These are phyloP conservation scores for Ustilago trichophora DNA, from an alignment of 1,284 basidiomycete genomes.

Conservation along the genomic window DNA sequence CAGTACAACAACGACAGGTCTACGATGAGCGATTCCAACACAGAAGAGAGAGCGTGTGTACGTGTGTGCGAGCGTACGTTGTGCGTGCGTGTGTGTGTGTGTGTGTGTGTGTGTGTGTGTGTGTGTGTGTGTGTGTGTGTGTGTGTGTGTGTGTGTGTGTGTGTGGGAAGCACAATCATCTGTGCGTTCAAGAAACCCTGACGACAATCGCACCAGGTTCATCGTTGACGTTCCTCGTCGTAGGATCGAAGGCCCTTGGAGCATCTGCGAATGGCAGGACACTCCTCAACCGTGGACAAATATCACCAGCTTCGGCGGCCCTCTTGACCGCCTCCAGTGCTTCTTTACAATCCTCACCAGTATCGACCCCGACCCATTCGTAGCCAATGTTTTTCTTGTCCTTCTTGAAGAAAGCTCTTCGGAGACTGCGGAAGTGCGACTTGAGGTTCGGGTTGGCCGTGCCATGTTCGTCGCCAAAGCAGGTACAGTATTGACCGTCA, in stretches of 20 bases:
- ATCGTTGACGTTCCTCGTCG: conserved; percentile 34
- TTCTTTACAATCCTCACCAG: conserved; percentile 55
- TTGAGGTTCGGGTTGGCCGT: conserved; percentile 61
- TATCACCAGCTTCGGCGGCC: conserved; percentile 56
- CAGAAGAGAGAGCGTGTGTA: too few relatives aligned
- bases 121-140: too few relatives aligned
- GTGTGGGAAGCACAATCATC: too few relatives aligned
- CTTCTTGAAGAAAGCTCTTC: conserved; percentile 67
- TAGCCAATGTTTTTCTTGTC: conserved; percentile 67
- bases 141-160: too few relatives aligned
- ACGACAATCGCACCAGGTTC: conserved; percentile 61
- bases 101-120: background rate
- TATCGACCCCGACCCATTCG: conserved; percentile 64
- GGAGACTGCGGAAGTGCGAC: conserved; percentile 64
- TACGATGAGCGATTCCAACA: too few relatives aligned
- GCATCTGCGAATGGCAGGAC: conserved; percentile 62
- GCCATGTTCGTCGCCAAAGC: conserved; percentile 65
- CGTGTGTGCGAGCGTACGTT: too few relatives aligned
- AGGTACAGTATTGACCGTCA: conserved; percentile 66
- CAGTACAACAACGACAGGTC: too few relatives aligned
- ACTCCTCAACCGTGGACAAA: conserved; percentile 62
- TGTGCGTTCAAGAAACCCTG: conserved; percentile 41
- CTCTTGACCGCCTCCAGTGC: conserved; percentile 59
- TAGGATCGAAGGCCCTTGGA: conserved; percentile 56
- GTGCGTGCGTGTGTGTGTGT: background rate